Evolutionary conservation across 2,329 filamentous ascomycete species (phyloP), one percentile per base, ranked within the genome.

Genomic region (Epichloe typhina): DNA sequence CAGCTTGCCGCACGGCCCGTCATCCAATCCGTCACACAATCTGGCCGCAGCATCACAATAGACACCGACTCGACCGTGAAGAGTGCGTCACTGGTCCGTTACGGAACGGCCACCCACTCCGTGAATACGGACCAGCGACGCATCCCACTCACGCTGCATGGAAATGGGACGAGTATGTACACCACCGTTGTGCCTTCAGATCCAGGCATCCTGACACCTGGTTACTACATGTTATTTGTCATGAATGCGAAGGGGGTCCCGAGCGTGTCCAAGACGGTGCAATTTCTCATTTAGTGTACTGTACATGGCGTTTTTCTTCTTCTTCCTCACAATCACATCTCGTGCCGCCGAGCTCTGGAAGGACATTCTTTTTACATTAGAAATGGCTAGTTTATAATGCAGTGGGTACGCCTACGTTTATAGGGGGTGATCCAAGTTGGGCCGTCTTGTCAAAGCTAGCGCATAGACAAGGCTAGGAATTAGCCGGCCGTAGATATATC

Each of bases 41-140:
- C 23, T 3, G 4, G 65, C 66, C 8, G 61, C 51, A 2, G 59
- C 21, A 53, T 63, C 12, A 50, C 51, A 12, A 54, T 58, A 50
- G 40, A 35, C 44, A 47, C 55, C 3, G 57, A 59, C 45, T 54
- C 56, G 1, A 13, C 64, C 36, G 59, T 59, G 2, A 69, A 70
- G 39, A 66, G 70, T 0, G 51, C 49, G 21, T 43, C 53, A 8
- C 58, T 80, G 13, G 60, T 82, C 31, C 67, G 77, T 5, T 68
- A 71, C 44, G 71, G 75, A 1, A 70, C 67, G 3, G 64, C 66
- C 4, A 81, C 78, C 0, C 77, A 80, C 58, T 71, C 74, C 1
- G 69, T 80, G 46, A 76, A 82, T 56, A 80, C 72, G 0, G 78
- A 82, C 59, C 76, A 80, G 64, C 62, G 78, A 21, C 70, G 77